Conservation (phyloP, 192 early-diverging fungal species). For the Coemansia sp. region DNA sequence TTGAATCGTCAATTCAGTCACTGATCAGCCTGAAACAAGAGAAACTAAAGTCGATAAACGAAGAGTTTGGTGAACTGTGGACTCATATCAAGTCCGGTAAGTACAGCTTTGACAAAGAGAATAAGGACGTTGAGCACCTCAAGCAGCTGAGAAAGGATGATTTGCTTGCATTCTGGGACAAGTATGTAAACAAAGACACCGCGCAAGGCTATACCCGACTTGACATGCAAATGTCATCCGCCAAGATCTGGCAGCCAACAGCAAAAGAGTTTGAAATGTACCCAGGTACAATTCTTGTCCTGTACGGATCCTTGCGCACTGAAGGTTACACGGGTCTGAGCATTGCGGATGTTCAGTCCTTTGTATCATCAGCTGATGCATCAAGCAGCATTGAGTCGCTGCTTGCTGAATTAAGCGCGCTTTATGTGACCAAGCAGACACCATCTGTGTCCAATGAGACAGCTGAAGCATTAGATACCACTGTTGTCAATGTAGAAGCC, state of each 20-base stretch:
- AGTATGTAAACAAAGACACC: constrained; percentile 29
- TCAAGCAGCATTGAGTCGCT: neutral
- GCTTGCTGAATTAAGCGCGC: neutral
- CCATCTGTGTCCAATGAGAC: neutral
- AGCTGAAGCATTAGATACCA: neutral
- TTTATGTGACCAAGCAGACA: neutral
- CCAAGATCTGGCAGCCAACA: neutral
- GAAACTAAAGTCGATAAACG: constrained; percentile 64
- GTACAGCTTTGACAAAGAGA: constrained; percentile 41
- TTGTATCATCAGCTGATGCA: neutral
- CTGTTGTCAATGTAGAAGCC: neutral
- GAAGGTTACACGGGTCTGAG: neutral
- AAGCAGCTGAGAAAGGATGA: constrained; percentile 16
- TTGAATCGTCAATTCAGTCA: constrained; percentile 59
- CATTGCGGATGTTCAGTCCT: neutral
- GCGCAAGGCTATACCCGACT: neutral
- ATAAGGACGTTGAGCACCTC: constrained; percentile 8
- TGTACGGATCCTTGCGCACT: neutral
- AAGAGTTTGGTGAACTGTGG: constrained; percentile 68
- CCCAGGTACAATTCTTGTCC: neutral
- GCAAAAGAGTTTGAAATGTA: neutral
- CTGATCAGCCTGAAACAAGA: constrained; percentile 59
- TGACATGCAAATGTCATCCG: neutral
- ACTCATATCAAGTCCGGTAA: constrained; percentile 57
- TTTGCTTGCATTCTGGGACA: constrained; percentile 37